Base-by-base conservation (phyloP, 83 land plant species). In the Thuja plicata region DNA sequence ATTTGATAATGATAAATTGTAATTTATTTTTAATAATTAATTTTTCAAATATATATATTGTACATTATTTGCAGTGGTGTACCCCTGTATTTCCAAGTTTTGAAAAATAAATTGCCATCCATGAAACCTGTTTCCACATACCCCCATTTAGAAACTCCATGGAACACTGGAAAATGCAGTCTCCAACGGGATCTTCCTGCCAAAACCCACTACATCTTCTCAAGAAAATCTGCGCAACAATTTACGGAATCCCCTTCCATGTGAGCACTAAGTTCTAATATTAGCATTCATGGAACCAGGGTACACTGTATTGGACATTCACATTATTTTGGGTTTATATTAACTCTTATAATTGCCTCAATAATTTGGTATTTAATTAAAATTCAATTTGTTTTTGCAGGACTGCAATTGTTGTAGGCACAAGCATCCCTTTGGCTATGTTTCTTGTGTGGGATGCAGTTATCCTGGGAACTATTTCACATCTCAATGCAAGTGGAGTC, bases 361-460 rank as follows among this genome's bases (percentile, higher is more conserved):
- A 21, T 81, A 24, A 81, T 81, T 81, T 81, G 50, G 50, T 81
- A 41, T 8, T n/a, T 21, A 21, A 40, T 41, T 12, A 81, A 81
- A 21, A 35, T 0, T 80, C 55, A 24, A 46, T 89, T 10, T 71
- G 71, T 45, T 48, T 73, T 89, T 90, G 40, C 96, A 98, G 99
- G 93, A 93, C 95, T 84, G 96, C 99, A 60, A 92, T 98, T 91
- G 93, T 98, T 8, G 45, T 94, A n/a, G 99, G 99, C 80, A 97
- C 99, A 87, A 94, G 95, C 57, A 92, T 98, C 82, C 99, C 99
- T 30, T 93, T 98, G 83, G 92, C 92, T 87, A 88, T 98, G 90
- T 98, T 98, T 93, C 95, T 98, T 84, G 89, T 95, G 48, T 98
- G 99, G 99, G 92, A 98, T 94, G 99, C 96, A 78, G 97, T 98